Evolutionary conservation across 2,329 filamentous ascomycete species (phyloP).

Genomic region (Ascochyta koolunga): DNA sequence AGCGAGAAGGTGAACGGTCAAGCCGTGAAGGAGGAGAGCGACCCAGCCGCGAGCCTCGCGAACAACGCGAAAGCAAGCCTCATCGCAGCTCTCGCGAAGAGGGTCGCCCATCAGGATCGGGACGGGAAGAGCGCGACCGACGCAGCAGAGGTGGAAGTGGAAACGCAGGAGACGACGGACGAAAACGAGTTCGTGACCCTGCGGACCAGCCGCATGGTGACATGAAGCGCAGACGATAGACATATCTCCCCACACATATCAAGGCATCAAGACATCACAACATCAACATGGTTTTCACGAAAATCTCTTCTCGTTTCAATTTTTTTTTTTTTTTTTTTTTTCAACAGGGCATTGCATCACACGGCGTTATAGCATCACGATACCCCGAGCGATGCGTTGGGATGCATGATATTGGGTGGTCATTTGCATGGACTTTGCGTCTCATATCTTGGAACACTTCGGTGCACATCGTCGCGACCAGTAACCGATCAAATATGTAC

Average conservation of each 20-base stretch:
- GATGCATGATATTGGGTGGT: not conserved
- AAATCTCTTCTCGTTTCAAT: not conserved
- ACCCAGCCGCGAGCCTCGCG: constrained; percentile 25
- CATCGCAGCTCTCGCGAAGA: constrained; percentile 34
- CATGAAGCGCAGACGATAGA: constrained; percentile 32
- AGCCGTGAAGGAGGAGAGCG: constrained; percentile 20
- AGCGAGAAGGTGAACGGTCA: constrained; percentile 26
- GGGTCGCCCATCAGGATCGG: constrained; percentile 29
- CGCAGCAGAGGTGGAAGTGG: constrained; percentile 26
- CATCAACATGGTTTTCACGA: not conserved
- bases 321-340: not conserved
- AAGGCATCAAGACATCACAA: constrained; percentile 9
- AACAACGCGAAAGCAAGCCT: constrained; percentile 25
- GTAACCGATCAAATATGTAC: not conserved
- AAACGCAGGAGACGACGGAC: constrained; percentile 25
- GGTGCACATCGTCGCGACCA: not conserved
- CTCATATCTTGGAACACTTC: not conserved
- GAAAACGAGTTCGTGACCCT: constrained; percentile 31
- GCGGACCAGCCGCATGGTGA: constrained; percentile 33
- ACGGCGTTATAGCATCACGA: constrained; percentile 22
- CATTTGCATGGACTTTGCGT: not conserved
- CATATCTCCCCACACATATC: constrained; percentile 10
- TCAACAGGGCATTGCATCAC: constrained; percentile 12
- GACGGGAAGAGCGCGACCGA: constrained; percentile 33
- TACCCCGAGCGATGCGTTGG: constrained; percentile 15